These are phyloP conservation scores for Penicillium cinerascens DNA, from an alignment of 495 filamentous ascomycete species.

Conservation along the genomic window DNA sequence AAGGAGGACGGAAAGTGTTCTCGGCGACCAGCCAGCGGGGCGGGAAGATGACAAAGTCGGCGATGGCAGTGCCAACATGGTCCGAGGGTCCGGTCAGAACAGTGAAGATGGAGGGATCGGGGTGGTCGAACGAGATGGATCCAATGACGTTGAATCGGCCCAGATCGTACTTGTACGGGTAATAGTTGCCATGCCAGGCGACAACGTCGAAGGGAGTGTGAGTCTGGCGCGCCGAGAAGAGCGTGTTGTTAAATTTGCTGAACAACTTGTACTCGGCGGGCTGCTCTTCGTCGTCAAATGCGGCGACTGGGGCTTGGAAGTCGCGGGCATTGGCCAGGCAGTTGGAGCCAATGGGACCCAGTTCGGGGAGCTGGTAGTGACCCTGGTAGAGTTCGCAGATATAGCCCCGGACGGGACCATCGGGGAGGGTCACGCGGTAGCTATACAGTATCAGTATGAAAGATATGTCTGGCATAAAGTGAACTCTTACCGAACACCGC, in stretches of 20 bases:
- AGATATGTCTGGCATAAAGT: neutral
- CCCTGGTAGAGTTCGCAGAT: conserved; percentile 84
- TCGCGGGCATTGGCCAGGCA: conserved; percentile 84
- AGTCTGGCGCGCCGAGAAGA: conserved; percentile 67
- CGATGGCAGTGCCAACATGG: conserved; percentile 67
- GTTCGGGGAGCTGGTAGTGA: conserved; percentile 80
- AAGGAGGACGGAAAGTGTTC: conserved; percentile 78
- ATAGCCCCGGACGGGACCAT: conserved; percentile 72
- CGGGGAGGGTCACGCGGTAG: conserved; percentile 67
- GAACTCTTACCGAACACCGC: conserved; percentile 56
- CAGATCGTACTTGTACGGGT: conserved; percentile 86
- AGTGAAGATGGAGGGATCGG: conserved; percentile 79
- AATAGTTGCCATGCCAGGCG: conserved; percentile 74
- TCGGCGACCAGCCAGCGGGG: conserved; percentile 77
- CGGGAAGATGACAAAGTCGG: conserved; percentile 82
- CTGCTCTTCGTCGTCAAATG: conserved; percentile 60
- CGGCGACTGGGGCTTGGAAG: conserved; percentile 79
- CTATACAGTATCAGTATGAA: conserved; percentile 25
- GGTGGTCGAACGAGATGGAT: conserved; percentile 71
- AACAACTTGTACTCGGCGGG: conserved; percentile 55
- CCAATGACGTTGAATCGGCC: conserved; percentile 76
- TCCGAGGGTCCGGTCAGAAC: conserved; percentile 75
- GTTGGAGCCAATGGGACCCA: conserved; percentile 86
- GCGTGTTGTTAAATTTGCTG: conserved; percentile 74
- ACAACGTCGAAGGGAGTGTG: conserved; percentile 83